Conservation (phyloP, 805 yeast genomes). For the Priceomyces melissophilus region DNA sequence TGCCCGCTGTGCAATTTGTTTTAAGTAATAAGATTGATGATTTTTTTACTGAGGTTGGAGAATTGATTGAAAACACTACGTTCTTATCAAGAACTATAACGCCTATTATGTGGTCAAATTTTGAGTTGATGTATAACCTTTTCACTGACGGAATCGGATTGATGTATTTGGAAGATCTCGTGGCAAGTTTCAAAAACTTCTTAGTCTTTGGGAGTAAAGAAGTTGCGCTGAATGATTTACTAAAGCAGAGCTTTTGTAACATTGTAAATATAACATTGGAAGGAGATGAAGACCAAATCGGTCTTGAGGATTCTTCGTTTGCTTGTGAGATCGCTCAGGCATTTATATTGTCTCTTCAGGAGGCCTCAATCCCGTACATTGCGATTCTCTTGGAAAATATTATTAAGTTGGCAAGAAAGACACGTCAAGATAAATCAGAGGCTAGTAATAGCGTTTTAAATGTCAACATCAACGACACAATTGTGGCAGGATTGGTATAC, state of each 20-base stretch:
- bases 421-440: conserved; percentile 27
- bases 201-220: conserved; percentile 51
- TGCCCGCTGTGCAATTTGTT: conserved; percentile 68
- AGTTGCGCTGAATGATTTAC: conserved; percentile 29
- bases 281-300: conserved; percentile 44
- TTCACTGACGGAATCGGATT: conserved; percentile 45
- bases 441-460: conserved; percentile 35
- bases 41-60: conserved; percentile 73
- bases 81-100: conserved; percentile 41
- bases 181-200: conserved; percentile 71
- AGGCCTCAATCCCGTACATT: conserved; percentile 42
- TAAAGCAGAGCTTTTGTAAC: conserved; percentile 47
- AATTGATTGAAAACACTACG: conserved; percentile 53
- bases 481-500: conserved; percentile 62
- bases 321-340: conserved; percentile 66
- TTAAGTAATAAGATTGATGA: conserved; percentile 65
- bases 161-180: conserved; percentile 70
- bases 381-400: conserved; percentile 45
- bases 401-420: conserved; percentile 31
- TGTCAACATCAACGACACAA: conserved; percentile 54
- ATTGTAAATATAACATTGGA: conserved; percentile 46
- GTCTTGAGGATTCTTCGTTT: conserved; percentile 52
- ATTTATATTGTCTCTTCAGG: conserved; percentile 56
- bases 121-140: conserved; percentile 42
- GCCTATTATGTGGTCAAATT: conserved; percentile 71